Conservation (phyloP, 257 asterid genomes). For the Anisodus tanguticus region DNA sequence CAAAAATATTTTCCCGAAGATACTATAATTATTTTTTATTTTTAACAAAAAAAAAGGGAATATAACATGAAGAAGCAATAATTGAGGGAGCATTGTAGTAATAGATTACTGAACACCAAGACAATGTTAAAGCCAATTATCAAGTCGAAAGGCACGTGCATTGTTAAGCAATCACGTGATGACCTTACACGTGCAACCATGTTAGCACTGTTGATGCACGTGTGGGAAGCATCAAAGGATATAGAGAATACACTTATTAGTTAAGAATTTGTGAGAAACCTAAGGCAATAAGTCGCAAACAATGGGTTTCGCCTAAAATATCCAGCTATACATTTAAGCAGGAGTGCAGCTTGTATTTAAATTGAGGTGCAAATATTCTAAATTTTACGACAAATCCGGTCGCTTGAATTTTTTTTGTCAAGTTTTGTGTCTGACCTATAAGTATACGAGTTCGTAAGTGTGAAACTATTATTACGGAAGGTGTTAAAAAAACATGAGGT, state of each 20-base stretch:
- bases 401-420: not conserved
- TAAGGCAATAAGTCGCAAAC: not conserved
- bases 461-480: not conserved
- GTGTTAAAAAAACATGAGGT: not conserved
- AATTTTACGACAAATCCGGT: too few relatives aligned
- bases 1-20: not conserved
- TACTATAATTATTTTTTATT: too few relatives aligned
- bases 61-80: slow-evolving; percentile 5
- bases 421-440: not conserved
- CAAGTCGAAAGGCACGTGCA: slow-evolving; percentile 56
- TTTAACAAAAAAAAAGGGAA: not conserved
- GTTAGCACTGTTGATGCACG: slow-evolving; percentile 58
- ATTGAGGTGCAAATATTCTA: not conserved
- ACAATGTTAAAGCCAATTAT: slow-evolving; percentile 35
- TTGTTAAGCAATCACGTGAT: slow-evolving; percentile 51
- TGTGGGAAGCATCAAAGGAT: slow-evolving; percentile 59
- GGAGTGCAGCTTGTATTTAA: not conserved
- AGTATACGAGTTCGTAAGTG: not conserved
- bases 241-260: not conserved
- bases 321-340: not conserved
- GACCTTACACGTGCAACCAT: slow-evolving; percentile 59
- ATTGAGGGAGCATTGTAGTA: slow-evolving; percentile 25
- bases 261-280: not conserved
- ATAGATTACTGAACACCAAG: not conserved
- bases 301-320: slow-evolving; percentile 28